Conservation (phyloP, 495 filamentous ascomycete genomes). For the Penicillium fimorum region DNA sequence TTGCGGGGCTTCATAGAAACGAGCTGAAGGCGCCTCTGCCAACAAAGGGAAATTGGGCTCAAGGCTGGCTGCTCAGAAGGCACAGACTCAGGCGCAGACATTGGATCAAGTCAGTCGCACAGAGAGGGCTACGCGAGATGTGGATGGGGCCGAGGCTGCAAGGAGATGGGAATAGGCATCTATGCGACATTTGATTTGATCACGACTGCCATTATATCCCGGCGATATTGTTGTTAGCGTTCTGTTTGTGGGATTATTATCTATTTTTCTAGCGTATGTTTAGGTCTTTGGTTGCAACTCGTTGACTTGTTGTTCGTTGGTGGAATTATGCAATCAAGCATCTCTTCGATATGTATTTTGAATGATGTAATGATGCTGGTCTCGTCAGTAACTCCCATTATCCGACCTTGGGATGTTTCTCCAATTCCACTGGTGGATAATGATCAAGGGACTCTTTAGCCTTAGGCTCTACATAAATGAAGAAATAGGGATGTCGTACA, state of each 20-base stretch:
- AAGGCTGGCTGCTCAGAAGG: slow-evolving; percentile 64
- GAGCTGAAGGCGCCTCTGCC: slow-evolving; percentile 30
- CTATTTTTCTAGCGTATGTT: not conserved
- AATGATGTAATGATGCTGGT: not conserved
- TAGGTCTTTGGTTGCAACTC: not conserved
- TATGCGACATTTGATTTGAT: not conserved
- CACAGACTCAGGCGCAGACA: slow-evolving; percentile 59
- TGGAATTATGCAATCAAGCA: not conserved
- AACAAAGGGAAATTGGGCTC: slow-evolving; percentile 56
- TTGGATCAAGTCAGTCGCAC: slow-evolving; percentile 54
- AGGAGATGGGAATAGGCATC: slow-evolving; percentile 51
- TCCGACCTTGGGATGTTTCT: not conserved
- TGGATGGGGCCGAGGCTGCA: slow-evolving; percentile 51
- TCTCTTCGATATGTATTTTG: not conserved
- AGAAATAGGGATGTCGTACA: slow-evolving; percentile 22
- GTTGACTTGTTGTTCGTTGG: not conserved
- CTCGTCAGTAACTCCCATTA: not conserved
- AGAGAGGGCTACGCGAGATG: slow-evolving; percentile 56
- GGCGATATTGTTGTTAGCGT: not conserved
- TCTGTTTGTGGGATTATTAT: not conserved
- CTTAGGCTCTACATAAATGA: not conserved
- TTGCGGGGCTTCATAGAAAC: slow-evolving; percentile 31
- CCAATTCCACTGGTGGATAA: not conserved
- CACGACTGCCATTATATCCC: not conserved
- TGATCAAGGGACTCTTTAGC: not conserved